These are phyloP conservation scores for Russula brevipes DNA, from an alignment of 768 basidiomycete genomes.

Conservation along the genomic window DNA sequence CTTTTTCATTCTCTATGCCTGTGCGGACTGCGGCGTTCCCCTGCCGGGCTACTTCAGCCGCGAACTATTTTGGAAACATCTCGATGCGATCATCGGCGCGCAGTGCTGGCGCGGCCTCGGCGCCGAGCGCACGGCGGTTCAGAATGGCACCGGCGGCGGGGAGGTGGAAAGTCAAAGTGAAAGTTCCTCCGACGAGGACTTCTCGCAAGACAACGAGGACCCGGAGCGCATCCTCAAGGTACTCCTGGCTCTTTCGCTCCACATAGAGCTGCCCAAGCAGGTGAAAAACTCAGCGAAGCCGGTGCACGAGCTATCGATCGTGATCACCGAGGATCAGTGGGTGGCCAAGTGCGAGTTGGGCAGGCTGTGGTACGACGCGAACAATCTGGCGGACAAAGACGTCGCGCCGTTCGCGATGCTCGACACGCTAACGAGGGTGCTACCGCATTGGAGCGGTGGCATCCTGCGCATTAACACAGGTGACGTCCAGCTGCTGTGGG, in stretches of 20 bases:
- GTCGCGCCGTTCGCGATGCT: not conserved
- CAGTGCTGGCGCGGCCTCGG: slow-evolving; percentile 1
- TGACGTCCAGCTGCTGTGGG: slow-evolving; percentile 7
- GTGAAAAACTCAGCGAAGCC: too few species aligned
- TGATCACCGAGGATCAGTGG: not conserved
- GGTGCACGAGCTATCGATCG: not conserved
- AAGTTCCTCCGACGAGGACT: not conserved
- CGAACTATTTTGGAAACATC: slow-evolving; percentile 11
- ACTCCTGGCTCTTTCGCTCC: not conserved
- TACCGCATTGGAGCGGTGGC: not conserved
- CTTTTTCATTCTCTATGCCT: slow-evolving; percentile 16
- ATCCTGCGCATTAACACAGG: not conserved
- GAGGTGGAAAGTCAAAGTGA: too few species aligned
- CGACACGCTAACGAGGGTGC: slow-evolving; percentile 6
- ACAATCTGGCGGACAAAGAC: not conserved
- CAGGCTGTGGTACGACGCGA: too few species aligned
- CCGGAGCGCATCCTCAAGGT: not conserved
- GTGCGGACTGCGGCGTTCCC: not conserved
- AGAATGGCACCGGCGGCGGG: not conserved
- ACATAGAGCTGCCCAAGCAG: too few species aligned
- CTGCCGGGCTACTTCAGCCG: slow-evolving; percentile 2
- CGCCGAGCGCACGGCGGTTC: too few species aligned
- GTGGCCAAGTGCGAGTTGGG: not conserved
- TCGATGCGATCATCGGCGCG: not conserved
- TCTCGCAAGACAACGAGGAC: not conserved